Conservation (phyloP, 2,329 filamentous ascomycete genomes). For the Arthrinium puccinioides region DNA sequence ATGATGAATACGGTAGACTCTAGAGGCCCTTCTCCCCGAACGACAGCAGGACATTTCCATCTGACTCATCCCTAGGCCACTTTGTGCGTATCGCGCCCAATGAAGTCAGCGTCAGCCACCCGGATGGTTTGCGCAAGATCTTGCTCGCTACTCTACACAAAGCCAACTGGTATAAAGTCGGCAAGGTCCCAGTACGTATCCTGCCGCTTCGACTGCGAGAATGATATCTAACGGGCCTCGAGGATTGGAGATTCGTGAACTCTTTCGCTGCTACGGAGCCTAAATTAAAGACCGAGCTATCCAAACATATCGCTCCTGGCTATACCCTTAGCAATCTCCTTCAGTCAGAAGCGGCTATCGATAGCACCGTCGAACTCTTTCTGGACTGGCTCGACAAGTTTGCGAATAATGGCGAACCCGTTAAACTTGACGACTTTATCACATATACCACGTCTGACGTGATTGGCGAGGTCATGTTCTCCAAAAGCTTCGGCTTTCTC, state of each 20-base stretch:
- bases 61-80: conserved; percentile 22
- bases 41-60: no score
- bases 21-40: neutral
- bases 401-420: conserved; percentile 2
- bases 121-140: conserved; percentile 29
- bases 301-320: conserved; percentile 22
- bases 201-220: neutral
- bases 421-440: conserved; percentile 14
- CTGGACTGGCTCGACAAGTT: conserved; percentile 12
- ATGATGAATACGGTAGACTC: conserved; percentile 27
- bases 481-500: conserved; percentile 19
- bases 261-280: conserved; percentile 13
- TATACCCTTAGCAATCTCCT: conserved; percentile 22
- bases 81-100: conserved; percentile 35
- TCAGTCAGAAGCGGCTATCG: conserved; percentile 10
- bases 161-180: conserved; percentile 25
- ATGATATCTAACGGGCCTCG: neutral
- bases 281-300: conserved; percentile 22
- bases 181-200: conserved; percentile 21
- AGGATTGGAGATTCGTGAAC: neutral
- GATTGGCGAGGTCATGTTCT: conserved; percentile 22
- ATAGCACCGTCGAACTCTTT: conserved; percentile 8
- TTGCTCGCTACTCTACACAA: conserved; percentile 24
- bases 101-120: conserved; percentile 34
- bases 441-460: conserved; percentile 22